Evolutionary conservation across 805 yeast genomes (phyloP).

Genomic region (Candida arabinofermentans): DNA sequence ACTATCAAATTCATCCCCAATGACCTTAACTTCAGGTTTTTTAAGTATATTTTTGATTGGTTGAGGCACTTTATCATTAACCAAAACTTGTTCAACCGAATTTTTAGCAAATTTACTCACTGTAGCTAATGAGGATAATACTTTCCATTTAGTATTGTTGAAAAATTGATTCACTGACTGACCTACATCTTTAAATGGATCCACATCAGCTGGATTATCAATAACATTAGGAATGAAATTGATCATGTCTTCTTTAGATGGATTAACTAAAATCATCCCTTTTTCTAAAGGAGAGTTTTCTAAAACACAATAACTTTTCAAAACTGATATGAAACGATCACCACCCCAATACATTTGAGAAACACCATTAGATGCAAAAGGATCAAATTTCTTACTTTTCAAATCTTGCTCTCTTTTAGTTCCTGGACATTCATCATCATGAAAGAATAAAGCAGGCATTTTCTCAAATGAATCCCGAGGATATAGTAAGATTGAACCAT

Average conservation of each 20-base stretch:
- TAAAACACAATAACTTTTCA: constrained; percentile 53
- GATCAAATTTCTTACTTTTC: constrained; percentile 64
- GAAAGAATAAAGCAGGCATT: constrained; percentile 85
- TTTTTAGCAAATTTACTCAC: constrained; percentile 64
- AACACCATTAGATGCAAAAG: constrained; percentile 53
- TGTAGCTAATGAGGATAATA: constrained; percentile 79
- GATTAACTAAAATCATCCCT: constrained; percentile 72
- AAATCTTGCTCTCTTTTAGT: constrained; percentile 59
- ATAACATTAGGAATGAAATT: constrained; percentile 50
- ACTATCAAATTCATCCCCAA: constrained; percentile 88
- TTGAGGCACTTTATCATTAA: constrained; percentile 42
- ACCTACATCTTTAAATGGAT: constrained; percentile 27
- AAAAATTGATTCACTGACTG: constrained; percentile 44
- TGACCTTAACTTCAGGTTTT: constrained; percentile 74
- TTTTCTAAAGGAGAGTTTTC: constrained; percentile 71
- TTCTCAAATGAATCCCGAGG: constrained; percentile 56
- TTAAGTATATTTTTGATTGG: constrained; percentile 54
- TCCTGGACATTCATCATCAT: constrained; percentile 81
- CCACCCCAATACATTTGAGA: constrained; percentile 87
- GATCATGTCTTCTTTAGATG: constrained; percentile 60
- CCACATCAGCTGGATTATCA: constrained; percentile 32
- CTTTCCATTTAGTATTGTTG: constrained; percentile 77
- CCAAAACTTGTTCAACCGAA: constrained; percentile 57
- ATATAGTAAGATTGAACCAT: constrained; percentile 78
- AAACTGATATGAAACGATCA: constrained; percentile 56